These are phyloP conservation scores for Tolypocladium tundrense DNA, from an alignment of 2,329 filamentous ascomycete species.

Conservation along the genomic window DNA sequence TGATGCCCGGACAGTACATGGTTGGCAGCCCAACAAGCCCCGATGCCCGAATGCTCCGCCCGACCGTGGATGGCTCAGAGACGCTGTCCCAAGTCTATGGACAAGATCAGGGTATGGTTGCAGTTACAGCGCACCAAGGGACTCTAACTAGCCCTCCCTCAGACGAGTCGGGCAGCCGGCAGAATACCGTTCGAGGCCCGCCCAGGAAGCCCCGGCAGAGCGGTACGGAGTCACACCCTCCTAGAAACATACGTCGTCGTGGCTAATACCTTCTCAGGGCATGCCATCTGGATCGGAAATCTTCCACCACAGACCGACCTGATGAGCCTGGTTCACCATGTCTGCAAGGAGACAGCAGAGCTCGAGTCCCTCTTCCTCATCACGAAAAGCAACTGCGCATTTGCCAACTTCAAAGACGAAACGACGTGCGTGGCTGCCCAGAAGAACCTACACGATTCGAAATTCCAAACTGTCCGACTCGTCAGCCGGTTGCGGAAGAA, in stretches of 20 bases:
- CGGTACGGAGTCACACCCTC: slow-evolving; percentile 31
- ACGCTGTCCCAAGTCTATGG: slow-evolving; percentile 5
- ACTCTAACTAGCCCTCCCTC: neutral
- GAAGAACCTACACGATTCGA: slow-evolving; percentile 78
- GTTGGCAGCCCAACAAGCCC: slow-evolving; percentile 11
- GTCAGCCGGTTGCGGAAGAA: slow-evolving; percentile 70
- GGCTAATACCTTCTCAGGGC: slow-evolving; percentile 36
- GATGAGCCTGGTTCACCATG: slow-evolving; percentile 80
- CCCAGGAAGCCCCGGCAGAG: slow-evolving; percentile 43
- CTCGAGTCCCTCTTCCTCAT: slow-evolving; percentile 90
- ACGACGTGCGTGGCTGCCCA: slow-evolving; percentile 65
- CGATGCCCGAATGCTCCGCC: slow-evolving; percentile 14
- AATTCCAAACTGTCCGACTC: slow-evolving; percentile 74
- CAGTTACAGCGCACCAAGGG: neutral
- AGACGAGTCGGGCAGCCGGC: slow-evolving; percentile 11
- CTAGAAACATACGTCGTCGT: neutral
- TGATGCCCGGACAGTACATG: slow-evolving; percentile 25
- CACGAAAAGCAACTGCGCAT: slow-evolving; percentile 93
- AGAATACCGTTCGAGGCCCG: slow-evolving; percentile 21
- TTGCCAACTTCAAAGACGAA: slow-evolving; percentile 88
- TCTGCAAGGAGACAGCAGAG: slow-evolving; percentile 66
- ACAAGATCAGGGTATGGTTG: slow-evolving; percentile 13
- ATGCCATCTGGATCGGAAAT: slow-evolving; percentile 95
- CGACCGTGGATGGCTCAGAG: slow-evolving; percentile 5
- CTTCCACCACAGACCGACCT: slow-evolving; percentile 75